Base-by-base conservation (phyloP, 345 rosid species). In the Carallia pectinifolia region DNA sequence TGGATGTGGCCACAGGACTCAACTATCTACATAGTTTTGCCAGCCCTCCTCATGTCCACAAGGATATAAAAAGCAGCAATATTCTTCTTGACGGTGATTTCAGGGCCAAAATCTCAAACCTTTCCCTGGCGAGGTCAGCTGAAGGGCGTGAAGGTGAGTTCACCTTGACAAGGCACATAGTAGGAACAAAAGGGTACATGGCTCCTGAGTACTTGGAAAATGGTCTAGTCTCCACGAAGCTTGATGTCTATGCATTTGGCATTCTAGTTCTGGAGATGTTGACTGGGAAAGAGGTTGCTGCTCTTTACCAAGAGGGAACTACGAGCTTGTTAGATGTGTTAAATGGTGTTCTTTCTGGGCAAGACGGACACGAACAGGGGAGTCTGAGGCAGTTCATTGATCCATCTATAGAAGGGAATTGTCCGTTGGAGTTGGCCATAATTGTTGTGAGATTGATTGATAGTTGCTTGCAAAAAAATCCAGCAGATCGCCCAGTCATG, bases 171-270 rank as follows among this genome's bases (percentile, higher is more conserved):
- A 84, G 77, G 62, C 98, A 90, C 73, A 88, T 93, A 34, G 86
- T 90, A 65, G 98, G 97, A 70, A 93, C 89, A 6, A 86, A 75
- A 78, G 97, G 97, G 18, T 90, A 87, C 68, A 83, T 93, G 87
- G 90, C 97, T 70, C 96, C 97, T 0, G 97, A 93, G 78, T 93
- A 93, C 74, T 50, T 93, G 79, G 92, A 90, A 77, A 84, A 86
- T 55, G 96, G 96, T 48, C 48, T 93, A 3, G 81, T 90, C 33
- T 86, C 92, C 18, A 80, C 92, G 60, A 93, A 87, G 80, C 81
- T 90, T n/a, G 96, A 93, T 70, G 88, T 90, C 38, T 93, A 85
- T 70, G 90, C 97, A 18, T 93, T 87, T 66, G 98, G 98, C 31
- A 82, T 90, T 73, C 79, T 93, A 31, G 54, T 86, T 75, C 71